Evolutionary conservation across 78 protist genomes (phyloP).

Genomic region (Dictyostelium purpureum): DNA sequence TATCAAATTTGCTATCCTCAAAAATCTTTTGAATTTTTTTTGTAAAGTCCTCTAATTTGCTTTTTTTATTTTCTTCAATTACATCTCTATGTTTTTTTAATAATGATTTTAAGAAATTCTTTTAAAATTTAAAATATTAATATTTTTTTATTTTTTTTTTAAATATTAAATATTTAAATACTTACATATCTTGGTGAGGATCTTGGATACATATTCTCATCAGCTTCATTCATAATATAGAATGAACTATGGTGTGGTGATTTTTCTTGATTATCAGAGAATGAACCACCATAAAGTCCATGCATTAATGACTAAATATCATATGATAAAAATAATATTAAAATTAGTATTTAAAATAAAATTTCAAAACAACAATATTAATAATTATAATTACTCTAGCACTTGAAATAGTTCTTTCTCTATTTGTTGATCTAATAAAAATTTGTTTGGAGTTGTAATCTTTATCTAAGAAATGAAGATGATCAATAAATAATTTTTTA

Average conservation of each 20-base stretch:
- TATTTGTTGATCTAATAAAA: conserved; percentile 40
- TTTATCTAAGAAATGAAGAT: conserved; percentile 3
- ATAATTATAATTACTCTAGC: conserved; percentile 10
- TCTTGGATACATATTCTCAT: conserved; percentile 72
- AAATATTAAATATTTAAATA: neutral
- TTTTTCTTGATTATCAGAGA: conserved; percentile 46
- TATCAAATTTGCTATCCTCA: conserved; percentile 36
- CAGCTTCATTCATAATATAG: neutral
- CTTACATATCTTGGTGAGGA: neutral
- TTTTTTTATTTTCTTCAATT: conserved; percentile 12
- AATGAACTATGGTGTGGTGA: conserved; percentile 40
- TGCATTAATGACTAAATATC: conserved; percentile 53
- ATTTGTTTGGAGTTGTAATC: conserved; percentile 27
- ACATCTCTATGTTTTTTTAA: conserved; percentile 30
- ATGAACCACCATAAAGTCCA: conserved; percentile 72
- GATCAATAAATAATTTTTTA: conserved; percentile 23
- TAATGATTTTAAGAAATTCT: conserved; percentile 5
- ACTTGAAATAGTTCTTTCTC: conserved; percentile 38
- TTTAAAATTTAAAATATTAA: neutral
- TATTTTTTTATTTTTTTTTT: neutral
- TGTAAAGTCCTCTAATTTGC: conserved; percentile 6
- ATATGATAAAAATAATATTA: too few species aligned
- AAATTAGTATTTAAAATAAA: neutral
- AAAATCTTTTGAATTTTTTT: conserved; percentile 7
- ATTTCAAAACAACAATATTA: neutral